Base-by-base conservation (phyloP, 345 rosid genomes). In the Hypericum perforatum region DNA sequence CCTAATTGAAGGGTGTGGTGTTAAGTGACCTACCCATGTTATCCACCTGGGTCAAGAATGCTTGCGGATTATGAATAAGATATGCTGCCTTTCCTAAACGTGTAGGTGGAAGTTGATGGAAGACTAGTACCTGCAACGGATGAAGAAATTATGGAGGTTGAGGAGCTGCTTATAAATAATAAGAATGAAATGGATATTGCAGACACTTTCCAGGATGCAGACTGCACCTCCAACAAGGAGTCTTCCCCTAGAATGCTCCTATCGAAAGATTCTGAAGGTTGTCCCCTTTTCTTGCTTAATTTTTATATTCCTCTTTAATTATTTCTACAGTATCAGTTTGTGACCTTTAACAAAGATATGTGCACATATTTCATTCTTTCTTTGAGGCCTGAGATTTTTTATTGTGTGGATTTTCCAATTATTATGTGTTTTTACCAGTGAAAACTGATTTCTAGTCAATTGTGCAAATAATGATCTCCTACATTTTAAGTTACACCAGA, bases 81-180 rank as follows among this genome's bases (percentile, higher is more conserved):
- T 22, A 22, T 22, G 32, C 4, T 22, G 1, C 32, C 32, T 22
- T 22, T 46, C 9, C 16, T 41, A 11, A 39, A 29, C 41, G 49
- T 22, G n/a, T 58, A 92, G 96, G 76, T 92, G 70, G 90, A 68
- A 59, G 71, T 69, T 60, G 92, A 92, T 77, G 95, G 96, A 63
- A 81, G 81, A 44, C 58, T 83, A 62, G 94, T 92, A 58, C 96
- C 89, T 66, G 96, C 98, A 50, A 92, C 95, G 8, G 98, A 88
- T 77, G 95, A 85, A 64, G 96, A 92, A 76, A 64, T 78, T 45
- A 75, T 85, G 88, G 84, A 78, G 79, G 88, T 92, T 56, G 79
- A 74, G 62, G 85, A 78, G 14, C 74, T 91, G 66, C 82, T 87
- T 54, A 70, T 69, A 54, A 78, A 76, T 65, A 78, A 78, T 45